Evolutionary conservation across 805 yeast species (phyloP).

Genomic region (Candida oleophila): DNA sequence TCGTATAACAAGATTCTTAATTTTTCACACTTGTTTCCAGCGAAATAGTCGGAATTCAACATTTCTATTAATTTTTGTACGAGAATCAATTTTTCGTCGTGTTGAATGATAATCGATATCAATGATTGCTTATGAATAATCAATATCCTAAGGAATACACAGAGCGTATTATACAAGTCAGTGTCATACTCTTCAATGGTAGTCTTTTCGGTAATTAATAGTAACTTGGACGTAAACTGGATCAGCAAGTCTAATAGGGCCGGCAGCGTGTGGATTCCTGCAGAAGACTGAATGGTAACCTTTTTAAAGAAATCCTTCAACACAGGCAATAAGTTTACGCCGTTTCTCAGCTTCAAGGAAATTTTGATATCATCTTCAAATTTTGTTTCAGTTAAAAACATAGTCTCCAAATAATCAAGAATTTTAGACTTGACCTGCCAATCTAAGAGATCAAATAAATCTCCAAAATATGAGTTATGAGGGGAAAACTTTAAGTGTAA

Average conservation of each 20-base stretch:
- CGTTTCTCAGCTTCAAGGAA: neutral
- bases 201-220: constrained; percentile 11
- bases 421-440: constrained; percentile 27
- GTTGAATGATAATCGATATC: constrained; percentile 44
- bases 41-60: constrained; percentile 43
- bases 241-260: constrained; percentile 22
- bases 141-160: constrained; percentile 53
- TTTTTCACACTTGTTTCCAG: constrained; percentile 36
- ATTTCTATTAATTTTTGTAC: constrained; percentile 46
- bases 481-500: constrained; percentile 26
- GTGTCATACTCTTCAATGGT: neutral
- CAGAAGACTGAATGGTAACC: constrained; percentile 28
- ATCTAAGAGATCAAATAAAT: constrained; percentile 31
- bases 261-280: constrained; percentile 22
- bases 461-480: constrained; percentile 39
- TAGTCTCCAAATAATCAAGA: constrained; percentile 26
- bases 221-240: constrained; percentile 20
- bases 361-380: constrained; percentile 2
- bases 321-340: constrained; percentile 26
- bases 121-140: constrained; percentile 55
- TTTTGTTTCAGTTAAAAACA: constrained; percentile 20
- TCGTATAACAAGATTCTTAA: constrained; percentile 59
- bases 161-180: constrained; percentile 31
- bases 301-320: constrained; percentile 47
- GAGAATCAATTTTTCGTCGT: constrained; percentile 42